Base-by-base conservation (phyloP, 495 filamentous ascomycete species). In the Aspergillus haitiensis region DNA sequence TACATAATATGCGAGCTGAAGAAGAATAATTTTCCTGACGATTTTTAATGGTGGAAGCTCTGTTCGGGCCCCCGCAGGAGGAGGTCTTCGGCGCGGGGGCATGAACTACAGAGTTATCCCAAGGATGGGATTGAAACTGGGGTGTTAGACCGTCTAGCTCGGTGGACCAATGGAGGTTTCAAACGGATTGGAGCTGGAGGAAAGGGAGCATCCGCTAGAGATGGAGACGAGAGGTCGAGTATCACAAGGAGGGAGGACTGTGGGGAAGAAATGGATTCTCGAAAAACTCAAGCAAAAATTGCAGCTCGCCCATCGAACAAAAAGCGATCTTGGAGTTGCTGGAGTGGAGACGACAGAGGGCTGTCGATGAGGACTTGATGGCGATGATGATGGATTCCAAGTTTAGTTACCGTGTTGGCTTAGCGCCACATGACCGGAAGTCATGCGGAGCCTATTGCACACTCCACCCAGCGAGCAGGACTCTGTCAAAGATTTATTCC, bases 1-100 rank as follows among this genome's bases (percentile, higher is more conserved):
- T 60, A 75, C 75, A 83, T 98, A 98, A 81, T 91, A 97, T 63
- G 88, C 82, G 33, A 78, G 69, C 70, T 99, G 94, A n/a, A 99
- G 83, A 21, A 89, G 71, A 65, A 89, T 62, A 72, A 99, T 97
- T 76, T 97, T 94, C 60, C 82, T 83, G 55, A 93, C 78, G 77
- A 97, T 92, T 69, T 87, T 90, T 65, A 91, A 80, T 42, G 93
- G 93, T 15, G 90, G 86, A 54, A 93, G 88, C 68, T 93, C 90
- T 64, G 86, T 81, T 62, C 91, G 84, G 52, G 89, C 86, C 80
- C 89, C 90, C 52, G 91, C 81, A 65, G 88, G 89, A 54, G 88
- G 89, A 51, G 89, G 89, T 52, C 88, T 88, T 65, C 88, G 86
- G 59, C 89, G 86, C 71, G 87, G 85, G 62, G 89, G 81, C 88